Percentiles rank a stretch among this genome's conserved stretches.
phyloP scores from a whole-genome alignment of 2,329 filamentous ascomycete species.

The Knufia fluminis region DNA sequence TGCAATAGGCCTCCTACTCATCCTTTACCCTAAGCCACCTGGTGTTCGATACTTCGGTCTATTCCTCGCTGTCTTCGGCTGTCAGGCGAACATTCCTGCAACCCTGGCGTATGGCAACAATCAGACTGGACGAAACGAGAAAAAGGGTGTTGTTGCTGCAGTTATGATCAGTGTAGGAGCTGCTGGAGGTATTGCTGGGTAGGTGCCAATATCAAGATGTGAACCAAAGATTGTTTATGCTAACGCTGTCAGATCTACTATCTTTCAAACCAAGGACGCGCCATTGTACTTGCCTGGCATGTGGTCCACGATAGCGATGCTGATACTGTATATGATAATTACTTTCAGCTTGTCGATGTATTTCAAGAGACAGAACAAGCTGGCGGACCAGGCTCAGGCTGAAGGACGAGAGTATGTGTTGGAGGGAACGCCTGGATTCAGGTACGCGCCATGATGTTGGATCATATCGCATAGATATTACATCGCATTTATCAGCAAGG shows the following conservation, averaged over 20 bases:
- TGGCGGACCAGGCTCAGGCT: constrained; percentile 10
- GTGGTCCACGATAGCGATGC: constrained; percentile 17
- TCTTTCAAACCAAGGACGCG: constrained; percentile 50
- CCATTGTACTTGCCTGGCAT: constrained; percentile 20
- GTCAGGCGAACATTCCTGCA: constrained; percentile 66
- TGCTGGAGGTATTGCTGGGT: constrained; percentile 12
- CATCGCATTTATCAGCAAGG: no score
- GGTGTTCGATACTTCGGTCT: constrained; percentile 61
- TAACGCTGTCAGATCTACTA: constrained; percentile 22
- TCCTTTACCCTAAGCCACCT: constrained; percentile 32
- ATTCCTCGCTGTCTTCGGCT: constrained; percentile 63
- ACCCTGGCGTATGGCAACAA: constrained; percentile 53
- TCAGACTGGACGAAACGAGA: constrained; percentile 9
- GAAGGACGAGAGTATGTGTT: constrained; percentile 14
- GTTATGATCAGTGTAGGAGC: constrained; percentile 13
- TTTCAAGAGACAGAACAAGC: constrained; percentile 15
- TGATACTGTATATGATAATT: constrained; percentile 10
- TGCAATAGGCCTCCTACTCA: constrained; percentile 53
- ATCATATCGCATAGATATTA: no score
- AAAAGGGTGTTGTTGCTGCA: constrained; percentile 13
- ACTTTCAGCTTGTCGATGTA: constrained; percentile 14
- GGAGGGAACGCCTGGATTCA: constrained; percentile 14
- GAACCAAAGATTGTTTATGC: background rate
- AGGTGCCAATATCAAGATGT: background rate
- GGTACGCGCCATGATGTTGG: constrained; percentile 15